Evolutionary conservation across 2,329 filamentous ascomycete species (phyloP), one percentile per base, ranked within the genome.

Genomic region (Pseudofabraea citricarpa): DNA sequence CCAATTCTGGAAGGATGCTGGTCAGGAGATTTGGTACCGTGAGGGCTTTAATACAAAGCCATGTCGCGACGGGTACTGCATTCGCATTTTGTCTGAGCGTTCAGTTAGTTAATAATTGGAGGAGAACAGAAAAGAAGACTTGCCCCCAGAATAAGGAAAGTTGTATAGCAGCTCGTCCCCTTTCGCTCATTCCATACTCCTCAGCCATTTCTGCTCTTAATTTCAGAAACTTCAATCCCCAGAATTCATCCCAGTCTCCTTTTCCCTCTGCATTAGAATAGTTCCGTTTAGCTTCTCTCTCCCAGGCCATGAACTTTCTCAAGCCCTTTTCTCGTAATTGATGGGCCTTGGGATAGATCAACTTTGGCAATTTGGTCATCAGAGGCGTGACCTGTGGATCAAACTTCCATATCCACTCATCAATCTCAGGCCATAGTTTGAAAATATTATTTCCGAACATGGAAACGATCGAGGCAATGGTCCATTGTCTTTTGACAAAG

Each of bases 401-500:
- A 22, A 37, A 37, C 10, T 37, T 21, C 35, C 35, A 37, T 12
- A 37, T 37, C 35, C 35, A 37, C 18, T 15, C 21, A 6, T 20
- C 35, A 12, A 37, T 12, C 12, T 37, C 21, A 12, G 35, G 35
- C 35, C 35, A 37, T 5, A 22, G 15, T 15, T 37, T 22, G 5
- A 22, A 21, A 8, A 37, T 20, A 12, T 37, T 37, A n/a, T n/a
- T 22, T 20, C 35, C 35, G 21, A 37, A 37, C 7, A 37, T 7
- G 13, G 18, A 21, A n/a, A 37, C 21, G n/a, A 22, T 23, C 8
- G 35, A n/a, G 23, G 35, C 35, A 12, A 23, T 10, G 8, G 35
- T 37, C 35, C 35, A 37, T 22, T 37, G 35, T 23, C 23, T 22
- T 21, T 24, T 37, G 18, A 37, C 15, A 24, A 37, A 37, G 8